Base-by-base conservation (phyloP, 345 rosid genomes). In the Syzygium oleosum region DNA sequence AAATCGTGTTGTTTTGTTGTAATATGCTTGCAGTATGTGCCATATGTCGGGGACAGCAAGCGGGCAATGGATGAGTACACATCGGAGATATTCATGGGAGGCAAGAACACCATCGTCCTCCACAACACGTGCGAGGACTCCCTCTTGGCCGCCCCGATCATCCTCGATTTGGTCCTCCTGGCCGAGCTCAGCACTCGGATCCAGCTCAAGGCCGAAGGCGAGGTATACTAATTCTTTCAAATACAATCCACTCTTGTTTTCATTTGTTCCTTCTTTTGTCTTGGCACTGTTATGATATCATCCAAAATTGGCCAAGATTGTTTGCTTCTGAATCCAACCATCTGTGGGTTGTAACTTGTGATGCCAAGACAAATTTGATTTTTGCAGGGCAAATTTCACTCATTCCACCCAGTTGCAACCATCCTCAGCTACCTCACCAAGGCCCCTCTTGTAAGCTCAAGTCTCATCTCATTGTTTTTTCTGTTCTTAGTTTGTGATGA, bases 21-120 rank as follows among this genome's bases (percentile, higher is more conserved):
- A 25, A 59, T 25, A 68, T 8, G 49, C 52, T 1, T 92, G 88
- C 46, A 97, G 99, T 95, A 98, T 88, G 99, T 98, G 89, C 99
- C 99, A 6, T 96, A 94, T 89, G 98, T 98, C 9, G 99, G 93
- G n/a, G 99, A 98, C 90, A 95, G 99, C 95, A 96, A 98, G 96
- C 94, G 99, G 87, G 99, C 99, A 54, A 95, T 96, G 99, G 99
- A 98, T 89, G 99, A 98, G 91, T 98, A 96, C 93, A 96, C 97
- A 54, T 98, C 99, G 55, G 99, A 98, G 94, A 96, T 96, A 77
- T 98, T 98, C 95, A 94, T 96, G 98, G 99, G 99, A 87, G 99
- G 99, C 55, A 92, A 87, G 90, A 98, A 56, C 96, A 98, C 99
- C 8, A 98, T 98, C 58, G 97, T 95, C 89, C 85, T 98, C 90